Percentiles rank a stretch among this genome's conserved stretches.
These are phyloP conservation scores for Pichia pseudocactophila DNA, from an alignment of 805 yeast genomes.

Conservation along the genomic window DNA sequence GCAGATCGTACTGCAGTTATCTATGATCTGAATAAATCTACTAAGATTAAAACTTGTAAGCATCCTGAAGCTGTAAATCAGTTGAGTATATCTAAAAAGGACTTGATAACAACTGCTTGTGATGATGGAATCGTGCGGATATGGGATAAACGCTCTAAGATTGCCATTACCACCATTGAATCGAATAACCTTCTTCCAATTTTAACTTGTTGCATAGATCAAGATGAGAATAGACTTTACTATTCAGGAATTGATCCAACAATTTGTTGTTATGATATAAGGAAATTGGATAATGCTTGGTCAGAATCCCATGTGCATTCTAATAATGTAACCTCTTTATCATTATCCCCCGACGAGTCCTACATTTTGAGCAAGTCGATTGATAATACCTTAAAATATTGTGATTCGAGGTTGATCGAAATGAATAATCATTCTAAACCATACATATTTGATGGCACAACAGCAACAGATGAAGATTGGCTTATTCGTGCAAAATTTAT, in stretches of 20 bases:
- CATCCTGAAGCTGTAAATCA: constrained; percentile 42
- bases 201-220: constrained; percentile 36
- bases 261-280: constrained; percentile 49
- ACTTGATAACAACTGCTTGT: constrained; percentile 39
- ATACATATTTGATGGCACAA: constrained; percentile 48
- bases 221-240: constrained; percentile 36
- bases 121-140: constrained; percentile 55
- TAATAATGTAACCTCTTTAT: constrained; percentile 50
- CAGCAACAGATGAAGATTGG: constrained; percentile 42
- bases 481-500: constrained; percentile 42
- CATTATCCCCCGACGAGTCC: constrained; percentile 34
- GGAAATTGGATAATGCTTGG: constrained; percentile 39
- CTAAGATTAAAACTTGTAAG: constrained; percentile 41
- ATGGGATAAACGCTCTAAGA: constrained; percentile 62
- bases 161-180: constrained; percentile 24
- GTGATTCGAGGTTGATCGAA: constrained; percentile 39
- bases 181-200: constrained; percentile 42
- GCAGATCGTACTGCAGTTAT: constrained; percentile 54
- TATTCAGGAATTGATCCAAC: constrained; percentile 63
- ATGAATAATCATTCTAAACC: constrained; percentile 33
- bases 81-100: constrained; percentile 30
- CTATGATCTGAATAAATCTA: constrained; percentile 56
- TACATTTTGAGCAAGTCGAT: constrained; percentile 41
- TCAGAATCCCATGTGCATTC: constrained; percentile 30
- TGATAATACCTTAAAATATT: constrained; percentile 49